Evolutionary conservation across 805 yeast species (phyloP).

Genomic region (Saccharomyces jurei): DNA sequence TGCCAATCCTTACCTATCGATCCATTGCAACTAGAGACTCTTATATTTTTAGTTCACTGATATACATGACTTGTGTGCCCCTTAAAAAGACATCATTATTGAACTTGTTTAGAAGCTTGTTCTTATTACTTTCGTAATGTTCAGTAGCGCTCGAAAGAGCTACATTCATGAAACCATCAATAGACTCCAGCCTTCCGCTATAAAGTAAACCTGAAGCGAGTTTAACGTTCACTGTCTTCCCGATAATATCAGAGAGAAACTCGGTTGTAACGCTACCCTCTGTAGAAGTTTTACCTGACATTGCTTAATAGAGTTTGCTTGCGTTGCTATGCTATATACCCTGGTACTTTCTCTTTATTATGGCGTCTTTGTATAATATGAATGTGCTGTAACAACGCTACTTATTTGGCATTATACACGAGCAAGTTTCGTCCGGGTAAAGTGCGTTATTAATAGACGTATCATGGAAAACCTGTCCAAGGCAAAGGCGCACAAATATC

Average conservation of each 20-base stretch:
- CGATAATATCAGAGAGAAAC: constrained; percentile 72
- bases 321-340: background rate
- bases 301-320: background rate
- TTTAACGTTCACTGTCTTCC: constrained; percentile 73
- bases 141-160: constrained; percentile 77
- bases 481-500: background rate
- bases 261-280: constrained; percentile 52
- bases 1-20: background rate
- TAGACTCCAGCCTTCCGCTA: constrained; percentile 68
- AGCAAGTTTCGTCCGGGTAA: background rate
- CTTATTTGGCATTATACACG: background rate
- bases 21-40: background rate
- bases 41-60: constrained; percentile 23
- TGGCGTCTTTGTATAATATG: background rate
- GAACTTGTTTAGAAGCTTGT: constrained; percentile 27
- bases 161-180: constrained; percentile 95
- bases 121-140: constrained; percentile 27
- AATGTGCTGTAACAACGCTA: background rate
- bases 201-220: constrained; percentile 83
- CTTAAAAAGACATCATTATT: constrained; percentile 30
- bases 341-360: background rate
- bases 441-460: background rate
- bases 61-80: constrained; percentile 32
- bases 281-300: constrained; percentile 3
- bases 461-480: background rate